phyloP scores from a whole-genome alignment of 2,329 filamentous ascomycete genomes.

The Colletotrichum eleusines region DNA sequence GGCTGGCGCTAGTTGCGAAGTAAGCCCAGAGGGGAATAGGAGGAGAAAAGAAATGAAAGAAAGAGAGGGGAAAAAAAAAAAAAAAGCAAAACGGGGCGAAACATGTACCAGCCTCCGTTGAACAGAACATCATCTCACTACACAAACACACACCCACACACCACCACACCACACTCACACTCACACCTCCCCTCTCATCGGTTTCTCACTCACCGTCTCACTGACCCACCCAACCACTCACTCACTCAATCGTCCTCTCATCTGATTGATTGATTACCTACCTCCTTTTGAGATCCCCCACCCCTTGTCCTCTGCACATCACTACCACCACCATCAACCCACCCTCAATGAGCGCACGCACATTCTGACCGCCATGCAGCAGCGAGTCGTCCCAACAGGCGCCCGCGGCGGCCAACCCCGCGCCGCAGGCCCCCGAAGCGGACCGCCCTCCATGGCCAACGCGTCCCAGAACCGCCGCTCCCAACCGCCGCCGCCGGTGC shows the following conservation, averaged over 20 bases:
- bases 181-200: background rate
- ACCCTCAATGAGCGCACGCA: background rate
- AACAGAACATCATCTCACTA: conserved; percentile 13
- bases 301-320: background rate
- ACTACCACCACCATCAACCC: background rate
- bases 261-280: background rate
- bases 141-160: background rate
- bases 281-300: conserved; percentile 3
- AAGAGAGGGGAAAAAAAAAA: no score
- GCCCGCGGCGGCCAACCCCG: conserved; percentile 24
- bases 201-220: background rate
- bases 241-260: background rate
- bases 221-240: conserved; percentile 10
- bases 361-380: conserved; percentile 34
- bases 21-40: background rate
- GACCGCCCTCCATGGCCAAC: conserved; percentile 36
- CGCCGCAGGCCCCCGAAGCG: conserved; percentile 34
- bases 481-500: conserved; percentile 28
- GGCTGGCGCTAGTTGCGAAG: background rate
- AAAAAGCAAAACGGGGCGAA: conserved; percentile 14
- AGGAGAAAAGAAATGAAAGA: background rate
- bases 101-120: conserved; percentile 7
- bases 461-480: conserved; percentile 37
- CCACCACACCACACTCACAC: background rate
- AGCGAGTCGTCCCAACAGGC: conserved; percentile 30